These are phyloP conservation scores for Harringtonia lauricola DNA, from an alignment of 2,329 filamentous ascomycete species.

Conservation along the genomic window DNA sequence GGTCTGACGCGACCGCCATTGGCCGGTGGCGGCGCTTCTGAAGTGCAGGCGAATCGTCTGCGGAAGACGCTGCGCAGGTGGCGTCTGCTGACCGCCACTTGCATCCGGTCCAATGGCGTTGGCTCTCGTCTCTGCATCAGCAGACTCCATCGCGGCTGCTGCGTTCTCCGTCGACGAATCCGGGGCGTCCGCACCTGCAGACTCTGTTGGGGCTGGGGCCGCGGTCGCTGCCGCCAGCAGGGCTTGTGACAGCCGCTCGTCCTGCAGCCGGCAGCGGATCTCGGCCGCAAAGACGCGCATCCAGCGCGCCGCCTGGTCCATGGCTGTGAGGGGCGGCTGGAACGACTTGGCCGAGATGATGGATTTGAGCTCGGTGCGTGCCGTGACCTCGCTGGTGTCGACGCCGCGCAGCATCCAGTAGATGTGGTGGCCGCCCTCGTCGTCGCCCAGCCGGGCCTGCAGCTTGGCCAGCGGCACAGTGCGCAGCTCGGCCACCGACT, in stretches of 20 bases:
- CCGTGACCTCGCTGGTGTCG: slow-evolving; percentile 79
- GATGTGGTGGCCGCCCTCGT: slow-evolving; percentile 69
- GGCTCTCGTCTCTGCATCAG: too few species aligned
- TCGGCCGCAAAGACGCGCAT: slow-evolving; percentile 84
- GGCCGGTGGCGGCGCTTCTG: slow-evolving; percentile 43
- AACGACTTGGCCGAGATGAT: slow-evolving; percentile 98
- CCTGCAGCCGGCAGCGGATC: slow-evolving; percentile 78
- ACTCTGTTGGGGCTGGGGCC: neutral
- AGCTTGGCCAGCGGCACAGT: slow-evolving; percentile 62
- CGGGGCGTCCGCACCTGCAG: slow-evolving; percentile 63
- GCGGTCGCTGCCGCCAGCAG: slow-evolving; percentile 6
- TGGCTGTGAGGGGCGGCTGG: slow-evolving; percentile 65
- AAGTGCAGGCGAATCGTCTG: slow-evolving; percentile 75
- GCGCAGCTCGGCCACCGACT: slow-evolving; percentile 66
- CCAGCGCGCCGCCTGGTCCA: slow-evolving; percentile 75
- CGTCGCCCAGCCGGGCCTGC: slow-evolving; percentile 68
- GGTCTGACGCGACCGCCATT: slow-evolving; percentile 53
- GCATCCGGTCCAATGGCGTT: neutral
- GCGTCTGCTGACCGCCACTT: neutral
- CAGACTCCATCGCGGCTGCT: too few species aligned
- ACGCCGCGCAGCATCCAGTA: slow-evolving; percentile 77
- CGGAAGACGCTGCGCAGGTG: slow-evolving; percentile 46
- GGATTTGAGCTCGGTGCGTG: slow-evolving; percentile 86
- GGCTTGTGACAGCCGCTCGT: slow-evolving; percentile 50
- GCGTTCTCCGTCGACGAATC: slow-evolving; percentile 34